These are phyloP conservation scores for Botrytis fragariae DNA, from an alignment of 2,329 filamentous ascomycete species.

Conservation along the genomic window DNA sequence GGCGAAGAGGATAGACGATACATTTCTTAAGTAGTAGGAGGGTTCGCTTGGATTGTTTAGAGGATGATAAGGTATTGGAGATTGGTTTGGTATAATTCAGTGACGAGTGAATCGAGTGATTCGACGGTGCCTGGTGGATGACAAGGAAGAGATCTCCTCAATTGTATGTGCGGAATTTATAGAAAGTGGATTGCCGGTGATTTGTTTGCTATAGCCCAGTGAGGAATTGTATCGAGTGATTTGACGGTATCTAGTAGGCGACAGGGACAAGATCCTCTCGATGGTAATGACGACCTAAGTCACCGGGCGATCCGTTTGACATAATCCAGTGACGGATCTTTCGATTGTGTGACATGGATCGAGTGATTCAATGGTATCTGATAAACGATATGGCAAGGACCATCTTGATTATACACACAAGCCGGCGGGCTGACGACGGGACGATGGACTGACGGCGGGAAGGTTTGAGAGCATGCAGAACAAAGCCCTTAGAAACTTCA, in stretches of 20 bases:
- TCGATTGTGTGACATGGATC: background rate
- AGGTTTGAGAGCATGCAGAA: fast-evolving
- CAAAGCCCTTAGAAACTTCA: background rate
- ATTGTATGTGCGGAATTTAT: no score
- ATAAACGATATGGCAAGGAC: background rate
- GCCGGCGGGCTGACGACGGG: no score
- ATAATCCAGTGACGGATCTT: background rate
- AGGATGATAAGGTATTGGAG: background rate
- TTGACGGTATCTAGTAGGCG: no score
- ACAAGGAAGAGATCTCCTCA: no score
- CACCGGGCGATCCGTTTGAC: background rate
- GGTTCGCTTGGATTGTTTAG: background rate
- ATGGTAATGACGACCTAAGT: background rate
- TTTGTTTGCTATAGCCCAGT: background rate
- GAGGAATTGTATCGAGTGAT: background rate
- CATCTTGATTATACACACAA: background rate
- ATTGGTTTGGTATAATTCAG: background rate
- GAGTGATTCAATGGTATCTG: background rate
- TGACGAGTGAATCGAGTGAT: background rate
- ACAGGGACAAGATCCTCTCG: background rate
- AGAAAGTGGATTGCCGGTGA: no score
- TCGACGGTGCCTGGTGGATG: no score
- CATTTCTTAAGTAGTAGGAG: background rate
- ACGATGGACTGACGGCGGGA: no score
- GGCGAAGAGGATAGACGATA: background rate